Evolutionary conservation across 75 land plant species (phyloP).

Genomic region (Selaginella moellendorffii): DNA sequence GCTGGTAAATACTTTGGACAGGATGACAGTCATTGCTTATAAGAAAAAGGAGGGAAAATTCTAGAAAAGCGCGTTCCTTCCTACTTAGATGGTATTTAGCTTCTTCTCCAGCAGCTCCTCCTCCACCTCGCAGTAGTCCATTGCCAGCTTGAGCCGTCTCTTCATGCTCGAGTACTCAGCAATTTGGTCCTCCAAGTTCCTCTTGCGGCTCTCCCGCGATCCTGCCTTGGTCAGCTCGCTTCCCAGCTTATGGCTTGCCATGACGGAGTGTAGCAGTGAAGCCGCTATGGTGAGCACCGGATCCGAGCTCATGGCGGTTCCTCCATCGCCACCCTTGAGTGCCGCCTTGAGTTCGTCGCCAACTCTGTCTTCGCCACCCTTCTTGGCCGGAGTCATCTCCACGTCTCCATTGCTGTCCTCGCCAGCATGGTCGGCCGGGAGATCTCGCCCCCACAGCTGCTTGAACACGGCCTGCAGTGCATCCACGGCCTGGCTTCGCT

Average conservation of each 20-base stretch:
- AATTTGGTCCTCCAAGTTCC: too few species aligned
- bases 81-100: neutral
- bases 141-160: neutral
- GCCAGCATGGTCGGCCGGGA: neutral
- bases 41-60: too few species aligned
- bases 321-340: neutral
- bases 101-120: neutral
- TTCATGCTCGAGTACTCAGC: neutral
- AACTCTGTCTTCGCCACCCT: neutral
- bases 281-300: neutral
- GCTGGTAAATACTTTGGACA: neutral
- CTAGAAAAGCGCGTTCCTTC: too few species aligned
- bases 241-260: too few species aligned
- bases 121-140: neutral
- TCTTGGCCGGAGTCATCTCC: neutral
- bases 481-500: too few species aligned
- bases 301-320: neutral
- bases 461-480: neutral
- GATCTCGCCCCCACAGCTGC: neutral
- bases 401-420: neutral
- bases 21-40: neutral
- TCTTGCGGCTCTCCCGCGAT: too few species aligned
- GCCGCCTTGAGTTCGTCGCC: neutral
- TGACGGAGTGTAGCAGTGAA: too few species aligned
- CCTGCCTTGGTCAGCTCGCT: neutral